These are phyloP conservation scores for Trichoderma guizhouense DNA, from an alignment of 2,329 filamentous ascomycete species.

Conservation along the genomic window DNA sequence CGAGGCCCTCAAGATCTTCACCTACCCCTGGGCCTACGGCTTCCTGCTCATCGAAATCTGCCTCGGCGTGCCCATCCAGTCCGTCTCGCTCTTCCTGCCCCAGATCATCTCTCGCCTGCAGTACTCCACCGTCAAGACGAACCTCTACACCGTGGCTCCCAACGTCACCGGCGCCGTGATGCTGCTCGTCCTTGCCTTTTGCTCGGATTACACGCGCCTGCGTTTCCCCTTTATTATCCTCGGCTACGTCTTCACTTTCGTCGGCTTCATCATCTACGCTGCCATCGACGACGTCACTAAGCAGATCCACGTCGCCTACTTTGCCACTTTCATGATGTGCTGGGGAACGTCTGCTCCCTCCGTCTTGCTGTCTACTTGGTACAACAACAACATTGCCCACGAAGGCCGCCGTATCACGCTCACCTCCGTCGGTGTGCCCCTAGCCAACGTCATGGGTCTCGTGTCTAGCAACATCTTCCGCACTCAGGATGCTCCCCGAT, in stretches of 20 bases:
- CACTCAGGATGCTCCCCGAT: constrained; percentile 61
- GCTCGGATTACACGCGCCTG: constrained; percentile 62
- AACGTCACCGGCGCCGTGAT: constrained; percentile 72
- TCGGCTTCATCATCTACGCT: constrained; percentile 76
- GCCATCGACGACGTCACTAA: constrained; percentile 61
- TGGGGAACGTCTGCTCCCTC: constrained; percentile 75
- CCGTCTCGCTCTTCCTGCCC: constrained; percentile 52
- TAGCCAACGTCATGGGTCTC: constrained; percentile 74
- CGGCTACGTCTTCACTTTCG: constrained; percentile 70
- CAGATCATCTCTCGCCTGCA: constrained; percentile 52
- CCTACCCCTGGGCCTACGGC: constrained; percentile 45
- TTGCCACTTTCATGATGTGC: constrained; percentile 77
- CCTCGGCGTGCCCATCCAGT: constrained; percentile 57
- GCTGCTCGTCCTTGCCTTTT: constrained; percentile 68
- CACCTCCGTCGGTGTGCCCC: constrained; percentile 68
- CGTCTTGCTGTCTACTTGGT: constrained; percentile 63
- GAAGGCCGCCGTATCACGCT: constrained; percentile 68
- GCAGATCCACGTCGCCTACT: constrained; percentile 67
- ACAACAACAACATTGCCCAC: constrained; percentile 80
- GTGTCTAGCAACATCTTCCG: constrained; percentile 68
- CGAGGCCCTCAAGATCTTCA: constrained; percentile 52
- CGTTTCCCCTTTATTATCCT: constrained; percentile 72
- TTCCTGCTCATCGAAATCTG: constrained; percentile 56
- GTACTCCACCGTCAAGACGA: constrained; percentile 57
- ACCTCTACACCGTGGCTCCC: constrained; percentile 77